These are phyloP conservation scores for Colletotrichum camelliae DNA, from an alignment of 2,329 filamentous ascomycete species.

Conservation along the genomic window DNA sequence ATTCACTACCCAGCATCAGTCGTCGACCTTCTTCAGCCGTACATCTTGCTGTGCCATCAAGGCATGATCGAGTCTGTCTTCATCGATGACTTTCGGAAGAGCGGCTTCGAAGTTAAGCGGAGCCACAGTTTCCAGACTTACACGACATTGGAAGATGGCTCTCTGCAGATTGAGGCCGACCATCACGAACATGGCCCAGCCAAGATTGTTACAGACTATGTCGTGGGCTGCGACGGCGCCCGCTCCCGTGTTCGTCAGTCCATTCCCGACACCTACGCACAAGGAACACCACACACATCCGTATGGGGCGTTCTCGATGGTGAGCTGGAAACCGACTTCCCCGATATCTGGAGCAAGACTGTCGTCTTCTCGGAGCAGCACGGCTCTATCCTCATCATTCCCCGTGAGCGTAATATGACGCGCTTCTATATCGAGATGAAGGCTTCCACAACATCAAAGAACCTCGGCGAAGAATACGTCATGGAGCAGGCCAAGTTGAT, in stretches of 20 bases:
- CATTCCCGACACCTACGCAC: slow-evolving; percentile 45
- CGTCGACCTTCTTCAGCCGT: slow-evolving; percentile 37
- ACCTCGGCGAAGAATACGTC: slow-evolving; percentile 60
- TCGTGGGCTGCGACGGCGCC: slow-evolving; percentile 65
- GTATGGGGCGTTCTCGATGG: slow-evolving; percentile 65
- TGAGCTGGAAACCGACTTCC: slow-evolving; percentile 63
- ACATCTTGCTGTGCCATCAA: slow-evolving; percentile 51
- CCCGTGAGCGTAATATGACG: slow-evolving; percentile 63
- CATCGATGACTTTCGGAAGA: slow-evolving; percentile 55
- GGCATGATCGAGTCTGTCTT: slow-evolving; percentile 65
- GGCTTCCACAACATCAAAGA: slow-evolving; percentile 42
- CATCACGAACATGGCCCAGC: not conserved
- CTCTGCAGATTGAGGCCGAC: not conserved
- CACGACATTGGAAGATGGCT: not conserved
- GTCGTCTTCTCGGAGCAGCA: slow-evolving; percentile 57
- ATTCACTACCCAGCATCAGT: slow-evolving; percentile 23
- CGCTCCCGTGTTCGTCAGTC: slow-evolving; percentile 58
- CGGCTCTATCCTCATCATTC: slow-evolving; percentile 65
- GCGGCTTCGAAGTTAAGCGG: slow-evolving; percentile 54
- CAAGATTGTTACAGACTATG: slow-evolving; percentile 48
- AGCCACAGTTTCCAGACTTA: slow-evolving; percentile 1
- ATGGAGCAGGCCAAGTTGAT: slow-evolving; percentile 56
- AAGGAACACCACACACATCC: slow-evolving; percentile 40
- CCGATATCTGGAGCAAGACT: slow-evolving; percentile 65
- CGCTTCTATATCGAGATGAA: slow-evolving; percentile 44